These are phyloP conservation scores for Pythium insidiosum DNA, from an alignment of 352 stramenopile species.

Conservation along the genomic window DNA sequence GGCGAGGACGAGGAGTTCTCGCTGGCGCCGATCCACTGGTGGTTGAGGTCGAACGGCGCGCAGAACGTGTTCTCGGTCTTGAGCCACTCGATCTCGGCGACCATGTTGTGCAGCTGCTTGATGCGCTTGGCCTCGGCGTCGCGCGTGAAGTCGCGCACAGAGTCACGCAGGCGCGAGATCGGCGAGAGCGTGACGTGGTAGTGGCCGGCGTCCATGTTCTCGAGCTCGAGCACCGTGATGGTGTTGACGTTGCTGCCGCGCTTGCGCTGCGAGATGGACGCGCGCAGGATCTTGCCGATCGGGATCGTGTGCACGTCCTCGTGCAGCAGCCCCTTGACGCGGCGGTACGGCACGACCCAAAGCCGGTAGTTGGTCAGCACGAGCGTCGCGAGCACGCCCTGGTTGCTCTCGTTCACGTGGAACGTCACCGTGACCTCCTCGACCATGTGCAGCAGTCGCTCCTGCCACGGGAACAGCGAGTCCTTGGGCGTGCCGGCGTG, in stretches of 20 bases:
- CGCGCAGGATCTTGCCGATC: slow-evolving; percentile 71
- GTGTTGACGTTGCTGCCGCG: slow-evolving; percentile 68
- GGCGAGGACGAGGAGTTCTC: no score
- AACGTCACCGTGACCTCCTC: slow-evolving; percentile 86
- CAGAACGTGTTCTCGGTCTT: slow-evolving; percentile 82
- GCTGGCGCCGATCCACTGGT: slow-evolving; percentile 36
- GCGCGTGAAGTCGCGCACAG: slow-evolving; percentile 52
- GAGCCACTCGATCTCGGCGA: slow-evolving; percentile 79
- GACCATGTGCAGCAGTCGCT: slow-evolving; percentile 80
- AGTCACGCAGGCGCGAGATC: slow-evolving; percentile 62
- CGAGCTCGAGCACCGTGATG: slow-evolving; percentile 63
- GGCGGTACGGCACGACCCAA: slow-evolving; percentile 79
- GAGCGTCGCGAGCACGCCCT: slow-evolving; percentile 71
- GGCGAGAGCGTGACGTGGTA: slow-evolving; percentile 82
- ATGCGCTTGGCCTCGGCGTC: slow-evolving; percentile 76
- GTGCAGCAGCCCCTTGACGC: slow-evolving; percentile 63
- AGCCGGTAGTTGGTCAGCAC: slow-evolving; percentile 80
- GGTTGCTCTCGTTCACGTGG: slow-evolving; percentile 81
- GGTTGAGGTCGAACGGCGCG: slow-evolving; percentile 63
- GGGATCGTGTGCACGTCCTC: slow-evolving; percentile 81
- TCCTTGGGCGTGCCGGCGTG: slow-evolving; percentile 59
- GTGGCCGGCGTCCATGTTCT: slow-evolving; percentile 83
- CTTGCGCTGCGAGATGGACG: slow-evolving; percentile 71
- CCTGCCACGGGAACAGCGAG: slow-evolving; percentile 75
- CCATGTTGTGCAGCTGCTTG: slow-evolving; percentile 71